Evolutionary conservation across 495 filamentous ascomycete species (phyloP).

Genomic region (Letharia columbiana): DNA sequence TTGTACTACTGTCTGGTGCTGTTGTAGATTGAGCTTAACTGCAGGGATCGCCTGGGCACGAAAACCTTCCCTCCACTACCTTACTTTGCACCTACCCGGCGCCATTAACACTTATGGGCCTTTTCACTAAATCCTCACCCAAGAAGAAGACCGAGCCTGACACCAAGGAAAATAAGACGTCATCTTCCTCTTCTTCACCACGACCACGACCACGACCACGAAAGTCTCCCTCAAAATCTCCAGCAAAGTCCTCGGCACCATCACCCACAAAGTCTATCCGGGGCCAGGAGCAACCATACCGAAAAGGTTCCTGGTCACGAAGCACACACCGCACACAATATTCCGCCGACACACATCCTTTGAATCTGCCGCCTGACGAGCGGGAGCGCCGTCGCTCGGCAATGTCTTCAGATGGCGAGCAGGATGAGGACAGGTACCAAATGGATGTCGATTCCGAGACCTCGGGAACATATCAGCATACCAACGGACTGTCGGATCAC

Average conservation of each 20-base stretch:
- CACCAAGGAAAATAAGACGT: conserved; percentile 20
- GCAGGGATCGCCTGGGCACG: conserved; percentile 13
- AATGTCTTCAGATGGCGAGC: conserved; percentile 57
- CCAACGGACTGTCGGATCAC: conserved; percentile 39
- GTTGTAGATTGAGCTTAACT: neutral
- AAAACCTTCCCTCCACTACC: neutral
- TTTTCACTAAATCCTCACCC: conserved; percentile 34
- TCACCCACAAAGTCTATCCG: conserved; percentile 20
- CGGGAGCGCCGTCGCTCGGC: conserved; percentile 62
- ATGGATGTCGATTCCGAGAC: conserved; percentile 77
- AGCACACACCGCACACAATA: conserved; percentile 24
- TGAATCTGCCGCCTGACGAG: conserved; percentile 83
- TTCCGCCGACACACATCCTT: conserved; percentile 59
- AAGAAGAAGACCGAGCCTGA: conserved; percentile 21
- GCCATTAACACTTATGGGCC: conserved; percentile 30
- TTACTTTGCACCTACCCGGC: neutral
- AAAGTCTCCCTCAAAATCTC: conserved; percentile 9
- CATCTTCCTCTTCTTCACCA: conserved; percentile 15
- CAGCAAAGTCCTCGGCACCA: conserved; percentile 17
- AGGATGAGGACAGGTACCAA: conserved; percentile 40
- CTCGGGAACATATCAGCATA: conserved; percentile 26
- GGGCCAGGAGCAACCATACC: conserved; percentile 28
- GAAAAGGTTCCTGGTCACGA: conserved; percentile 32
- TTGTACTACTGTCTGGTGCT: too few species aligned
- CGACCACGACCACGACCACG: neutral